A percentile compares a stretch with the other conserved stretches of the same genome.
phyloP scores from a whole-genome alignment of 495 filamentous ascomycete genomes.

The Bathelium albidoporum region DNA sequence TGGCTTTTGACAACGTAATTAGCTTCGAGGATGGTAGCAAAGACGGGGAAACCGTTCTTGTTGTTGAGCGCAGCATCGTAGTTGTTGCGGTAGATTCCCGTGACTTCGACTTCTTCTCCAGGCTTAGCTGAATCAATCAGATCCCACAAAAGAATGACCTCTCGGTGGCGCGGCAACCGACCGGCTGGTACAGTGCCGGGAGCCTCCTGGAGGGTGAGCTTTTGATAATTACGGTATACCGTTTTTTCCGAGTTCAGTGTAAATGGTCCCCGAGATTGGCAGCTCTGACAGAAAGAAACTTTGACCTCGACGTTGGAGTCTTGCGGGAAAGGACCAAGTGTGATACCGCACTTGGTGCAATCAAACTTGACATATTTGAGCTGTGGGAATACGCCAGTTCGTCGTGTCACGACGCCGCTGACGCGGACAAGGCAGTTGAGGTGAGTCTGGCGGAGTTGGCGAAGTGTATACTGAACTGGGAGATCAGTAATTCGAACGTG shows the following conservation, averaged over 20 bases:
- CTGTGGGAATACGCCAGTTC: conserved; percentile 97
- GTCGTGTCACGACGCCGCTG: conserved; percentile 86
- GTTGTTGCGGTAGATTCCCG: conserved; percentile 96
- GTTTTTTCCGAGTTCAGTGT: conserved; percentile 96
- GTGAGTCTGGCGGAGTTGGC: conserved; percentile 90
- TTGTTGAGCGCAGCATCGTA: conserved; percentile 97
- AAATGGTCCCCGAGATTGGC: conserved; percentile 92
- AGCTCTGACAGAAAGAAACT: conserved; percentile 94
- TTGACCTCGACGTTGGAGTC: conserved; percentile 93
- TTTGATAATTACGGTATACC: conserved; percentile 99
- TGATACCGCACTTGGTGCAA: conserved; percentile 85
- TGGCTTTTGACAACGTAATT: conserved; percentile 96
- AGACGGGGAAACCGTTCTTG: conserved; percentile 98
- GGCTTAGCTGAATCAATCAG: conserved; percentile 95
- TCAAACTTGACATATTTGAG: conserved; percentile 97
- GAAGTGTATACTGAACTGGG: conserved; percentile 90
- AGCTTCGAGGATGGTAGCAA: conserved; percentile 93
- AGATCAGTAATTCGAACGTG: conserved; percentile 95
- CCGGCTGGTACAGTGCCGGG: conserved; percentile 95
- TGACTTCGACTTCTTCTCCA: conserved; percentile 95
- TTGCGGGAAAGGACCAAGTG: conserved; percentile 92
- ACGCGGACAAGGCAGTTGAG: conserved; percentile 95
- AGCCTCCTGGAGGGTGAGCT: conserved; percentile 92
- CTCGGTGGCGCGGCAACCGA: conserved; percentile 86
- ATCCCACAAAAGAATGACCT: conserved; percentile 94